These are phyloP conservation scores for Candida khao-thaluensis DNA, from an alignment of 805 yeast species.

Conservation along the genomic window DNA sequence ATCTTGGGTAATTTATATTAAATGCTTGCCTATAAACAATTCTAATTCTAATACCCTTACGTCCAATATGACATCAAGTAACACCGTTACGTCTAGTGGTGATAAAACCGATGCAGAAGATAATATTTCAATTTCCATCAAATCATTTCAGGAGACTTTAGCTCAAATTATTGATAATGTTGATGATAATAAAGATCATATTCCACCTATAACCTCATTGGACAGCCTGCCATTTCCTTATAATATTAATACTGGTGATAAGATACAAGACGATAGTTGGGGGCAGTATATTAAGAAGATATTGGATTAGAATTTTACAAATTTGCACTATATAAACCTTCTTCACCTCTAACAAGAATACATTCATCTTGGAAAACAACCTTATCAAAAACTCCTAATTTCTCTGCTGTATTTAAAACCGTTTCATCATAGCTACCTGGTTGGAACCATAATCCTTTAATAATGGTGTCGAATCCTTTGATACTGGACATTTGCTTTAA, in stretches of 20 bases:
- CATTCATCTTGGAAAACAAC: slow-evolving; percentile 58
- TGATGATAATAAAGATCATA: slow-evolving; percentile 59
- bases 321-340: slow-evolving; percentile 40
- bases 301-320: slow-evolving; percentile 29
- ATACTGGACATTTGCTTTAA: slow-evolving; percentile 39
- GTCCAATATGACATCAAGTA: slow-evolving; percentile 5
- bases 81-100: slow-evolving; percentile 7
- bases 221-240: slow-evolving; percentile 66
- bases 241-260: slow-evolving; percentile 25
- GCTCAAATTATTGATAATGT: slow-evolving; percentile 49
- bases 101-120: slow-evolving; percentile 10
- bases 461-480: slow-evolving; percentile 33
- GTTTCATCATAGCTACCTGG: slow-evolving; percentile 70
- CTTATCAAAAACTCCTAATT: slow-evolving; percentile 30
- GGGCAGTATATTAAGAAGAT: slow-evolving; percentile 45
- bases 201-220: slow-evolving; percentile 70
- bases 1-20: slow-evolving; percentile 59
- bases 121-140: slow-evolving; percentile 27
- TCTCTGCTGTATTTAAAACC: slow-evolving; percentile 44
- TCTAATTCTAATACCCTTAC: slow-evolving; percentile 1
- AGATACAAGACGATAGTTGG: slow-evolving; percentile 37
- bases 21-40: slow-evolving; percentile 34
- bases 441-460: slow-evolving; percentile 76
- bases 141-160: slow-evolving; percentile 41
- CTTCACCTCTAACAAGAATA: slow-evolving; percentile 68